Conservation (phyloP, 129 eudicot species). For the Kitagawia praeruptora region DNA sequence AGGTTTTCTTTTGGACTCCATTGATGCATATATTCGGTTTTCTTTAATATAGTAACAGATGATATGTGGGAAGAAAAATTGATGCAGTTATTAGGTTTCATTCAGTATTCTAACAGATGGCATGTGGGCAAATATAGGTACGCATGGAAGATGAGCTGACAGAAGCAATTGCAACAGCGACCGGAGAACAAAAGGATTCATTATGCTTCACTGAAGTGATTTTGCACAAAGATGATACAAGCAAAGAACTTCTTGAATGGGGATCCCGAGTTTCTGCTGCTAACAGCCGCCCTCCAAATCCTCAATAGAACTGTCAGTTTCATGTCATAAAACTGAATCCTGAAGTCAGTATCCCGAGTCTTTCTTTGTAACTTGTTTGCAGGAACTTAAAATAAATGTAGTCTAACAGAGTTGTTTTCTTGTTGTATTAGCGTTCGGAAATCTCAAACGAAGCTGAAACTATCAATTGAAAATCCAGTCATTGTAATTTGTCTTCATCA, state of each 20-base stretch:
- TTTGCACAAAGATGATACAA: constrained; percentile 79
- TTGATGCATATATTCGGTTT: neutral
- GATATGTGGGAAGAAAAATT: neutral
- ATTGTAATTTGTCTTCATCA: neutral
- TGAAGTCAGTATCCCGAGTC: neutral
- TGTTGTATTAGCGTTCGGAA: neutral
- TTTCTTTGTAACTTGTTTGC: neutral
- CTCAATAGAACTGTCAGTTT: constrained; percentile 32
- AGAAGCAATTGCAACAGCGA: constrained; percentile 55
- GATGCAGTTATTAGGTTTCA: neutral
- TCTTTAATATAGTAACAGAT: neutral
- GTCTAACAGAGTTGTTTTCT: neutral
- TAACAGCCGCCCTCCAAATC: constrained; percentile 79
- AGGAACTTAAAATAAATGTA: neutral
- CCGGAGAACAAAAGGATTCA: constrained; percentile 50
- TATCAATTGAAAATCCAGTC: neutral
- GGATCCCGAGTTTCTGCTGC: constrained; percentile 88
- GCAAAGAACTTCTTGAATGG: constrained; percentile 91
- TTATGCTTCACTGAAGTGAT: constrained; percentile 77
- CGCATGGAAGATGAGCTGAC: constrained; percentile 59
- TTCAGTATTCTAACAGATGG: neutral
- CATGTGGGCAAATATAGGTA: constrained; percentile 37
- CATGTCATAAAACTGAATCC: neutral
- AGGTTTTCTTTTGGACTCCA: neutral
- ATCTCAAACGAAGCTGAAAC: neutral